Base-by-base conservation (phyloP, 108 stramenopile genomes). In the Pelagomonas calceolata region DNA sequence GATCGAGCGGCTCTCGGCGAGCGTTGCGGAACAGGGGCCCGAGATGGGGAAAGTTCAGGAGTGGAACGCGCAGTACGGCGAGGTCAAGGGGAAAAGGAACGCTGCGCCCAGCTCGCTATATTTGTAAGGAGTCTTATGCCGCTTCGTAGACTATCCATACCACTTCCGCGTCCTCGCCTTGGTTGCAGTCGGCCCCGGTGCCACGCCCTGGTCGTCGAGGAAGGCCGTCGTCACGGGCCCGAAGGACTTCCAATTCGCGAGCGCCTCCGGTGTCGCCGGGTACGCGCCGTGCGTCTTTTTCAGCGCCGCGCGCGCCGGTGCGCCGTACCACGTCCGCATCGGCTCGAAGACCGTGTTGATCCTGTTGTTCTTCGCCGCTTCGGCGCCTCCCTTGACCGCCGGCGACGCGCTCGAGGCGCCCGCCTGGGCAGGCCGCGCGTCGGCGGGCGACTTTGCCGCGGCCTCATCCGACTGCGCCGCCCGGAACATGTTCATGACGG, bases 21-120 rank as follows among this genome's bases (percentile, higher is more conserved):
- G 91, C 72, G 96, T 98, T 45, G 91, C 92, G 12, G 96, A 95
- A 80, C 92, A 86, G 72, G 95, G 96, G 0, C 80, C 88, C 30
- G 96, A 98, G 75, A 67, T 95, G 64, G 79, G 87, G 1, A 81
- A 90, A 74, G 93, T 98, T 0, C 89, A 88, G 85, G 92, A 95
- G 73, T 98, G 96, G 96, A 98, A 98, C 76, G 92, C 94, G 67
- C 88, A 95, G 74, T 98, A 94, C 69, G 96, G 96, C 36, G 96
- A 98, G 75, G 87, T 95, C 33, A 94, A 93, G 80, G 90, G 87
- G 79, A 80, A 84, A 60, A 82, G 81, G 64, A 88, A 90, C 32
- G 60, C 77, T 21, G 73, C 75, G 21, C 74, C 71, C 36, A 74
- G 71, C 60, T 75, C 79, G 45, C 75, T 79, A 74, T 79, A 79